These are phyloP conservation scores for Delitschia confertaspora DNA, from an alignment of 495 filamentous ascomycete genomes.

Conservation along the genomic window DNA sequence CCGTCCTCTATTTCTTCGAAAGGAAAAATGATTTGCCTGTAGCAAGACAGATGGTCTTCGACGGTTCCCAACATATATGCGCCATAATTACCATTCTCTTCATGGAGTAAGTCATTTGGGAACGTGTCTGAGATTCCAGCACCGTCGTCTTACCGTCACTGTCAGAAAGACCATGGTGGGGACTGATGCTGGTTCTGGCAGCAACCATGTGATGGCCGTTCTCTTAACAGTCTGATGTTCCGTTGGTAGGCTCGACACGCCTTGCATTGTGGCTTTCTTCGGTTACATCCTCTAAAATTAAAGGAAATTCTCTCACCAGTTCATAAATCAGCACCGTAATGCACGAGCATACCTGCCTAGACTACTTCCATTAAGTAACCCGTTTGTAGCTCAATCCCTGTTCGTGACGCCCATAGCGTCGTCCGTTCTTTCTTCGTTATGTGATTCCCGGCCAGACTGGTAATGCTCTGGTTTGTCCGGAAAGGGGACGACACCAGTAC, in stretches of 20 bases:
- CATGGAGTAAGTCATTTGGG: conserved; percentile 8
- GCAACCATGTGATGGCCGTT: conserved; percentile 1
- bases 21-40: too few species aligned
- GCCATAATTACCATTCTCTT: conserved; percentile 6
- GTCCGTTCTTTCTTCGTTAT: conserved; percentile 4
- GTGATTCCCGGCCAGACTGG: conserved; percentile 5
- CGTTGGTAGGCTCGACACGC: conserved; percentile 4
- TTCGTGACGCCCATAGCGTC: conserved; percentile 9
- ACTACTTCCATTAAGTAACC: conserved; percentile 15
- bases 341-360: conserved; percentile 13
- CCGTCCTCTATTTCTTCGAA: conserved; percentile 1
- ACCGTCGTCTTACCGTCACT: conserved; percentile 3
- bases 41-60: conserved; percentile 1
- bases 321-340: conserved; percentile 12
- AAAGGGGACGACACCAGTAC: not conserved
- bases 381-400: conserved; percentile 10
- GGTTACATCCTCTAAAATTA: conserved; percentile 6
- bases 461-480: conserved; percentile 11
- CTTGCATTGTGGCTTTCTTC: conserved; percentile 5
- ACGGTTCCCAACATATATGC: conserved; percentile 1
- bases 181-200: conserved; percentile 5
- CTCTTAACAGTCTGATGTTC: conserved; percentile 4
- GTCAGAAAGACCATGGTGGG: conserved; percentile 7
- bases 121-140: conserved; percentile 5
- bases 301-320: conserved; percentile 15